Base-by-base conservation (phyloP, 306 rosid species). In the Pterocarpus santalinus region DNA sequence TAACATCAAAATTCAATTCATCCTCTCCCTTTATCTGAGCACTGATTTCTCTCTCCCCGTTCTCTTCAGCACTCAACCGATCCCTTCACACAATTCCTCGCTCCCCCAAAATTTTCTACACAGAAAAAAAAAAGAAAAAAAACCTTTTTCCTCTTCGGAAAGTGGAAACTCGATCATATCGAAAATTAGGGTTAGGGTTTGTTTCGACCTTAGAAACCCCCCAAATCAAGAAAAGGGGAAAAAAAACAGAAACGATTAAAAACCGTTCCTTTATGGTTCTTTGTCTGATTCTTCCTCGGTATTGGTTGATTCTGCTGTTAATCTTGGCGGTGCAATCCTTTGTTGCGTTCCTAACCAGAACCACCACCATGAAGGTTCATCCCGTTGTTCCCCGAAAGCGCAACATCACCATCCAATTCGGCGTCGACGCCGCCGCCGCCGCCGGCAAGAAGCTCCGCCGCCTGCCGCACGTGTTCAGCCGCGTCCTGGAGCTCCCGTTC, bases 401-500 rank as follows among this genome's bases (percentile, higher is more conserved):
- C 76, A 94, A 92, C 89, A 94, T 93, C 89, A 82, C 97, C 34
- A 82, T 93, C 78, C 94, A 90, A 62, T 90, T 88, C 83, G 88
- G 87, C 28, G 82, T 85, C 43, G 80, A 47, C 92, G 39, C 91
- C 83, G 30, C 85, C 81, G 35, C 84, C 86, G 84, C 62, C 33
- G 58, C 88, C 79, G 84, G 88, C 47, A 96, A 96, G 88, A 96
- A 92, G 83, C 90, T 96, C 44, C 91, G 99, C 62, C 87, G 99
- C 9, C 88, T 96, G 2, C 99, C 99, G 6, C 99, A 96, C 36
- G 92, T 96, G 28, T 96, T 96, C 85, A 90, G 91, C 78, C 90
- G 99, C 72, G 94, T 96, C 43, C 89, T 96, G 62, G 99, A 96
- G 80, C 97, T 96, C 1, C 98, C 98, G 0, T 93, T 96, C 75